Evolutionary conservation across 495 filamentous ascomycete species (phyloP), one percentile per base, ranked within the genome.

Genomic region (Aspergillus campestris): DNA sequence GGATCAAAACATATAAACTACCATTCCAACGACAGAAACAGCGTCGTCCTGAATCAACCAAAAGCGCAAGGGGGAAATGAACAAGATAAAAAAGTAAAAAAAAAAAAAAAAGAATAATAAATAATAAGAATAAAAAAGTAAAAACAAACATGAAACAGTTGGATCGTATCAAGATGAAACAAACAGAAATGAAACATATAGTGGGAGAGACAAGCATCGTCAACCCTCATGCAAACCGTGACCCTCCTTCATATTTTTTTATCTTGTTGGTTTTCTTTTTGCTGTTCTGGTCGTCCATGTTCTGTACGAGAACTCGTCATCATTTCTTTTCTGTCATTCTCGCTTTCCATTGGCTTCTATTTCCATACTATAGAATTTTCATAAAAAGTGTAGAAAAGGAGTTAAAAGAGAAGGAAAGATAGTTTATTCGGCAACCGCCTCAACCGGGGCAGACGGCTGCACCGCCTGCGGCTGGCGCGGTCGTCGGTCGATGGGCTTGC

Each of bases 401-500:
- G 1, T 24, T 24, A 24, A 24, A 24, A 2, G 18, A 24, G 18
- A 24, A 24, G 4, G 4, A 4, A 24, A 24, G 2, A 24, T n/a
- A 24, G 18, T 24, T 27, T 60, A 62, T 49, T 62, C 60, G 18
- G 49, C 60, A 44, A 49, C 50, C 38, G 50, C 53, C 40, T 68
- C 62, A 29, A 64, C 57, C 60, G 59, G 63, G 7, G 61, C 44
- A 48, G 65, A 59, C 30, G 52, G 37, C 40, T 51, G 37, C 44
- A 34, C 42, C n/a, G 45, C 28, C 36, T 53, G 49, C 43, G 60
- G 64, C 15, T 47, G 51, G 38, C 56, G 58, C 48, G 64, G 61
- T 56, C 68, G 61, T 36, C 62, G 61, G 42, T 68, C 67, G 42
- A 55, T 57, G 14, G 48, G 38, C 52, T 65, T 66, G 48, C 60